phyloP scores from a whole-genome alignment of 2,329 filamentous ascomycete species.

The Aspergillus ustus region DNA sequence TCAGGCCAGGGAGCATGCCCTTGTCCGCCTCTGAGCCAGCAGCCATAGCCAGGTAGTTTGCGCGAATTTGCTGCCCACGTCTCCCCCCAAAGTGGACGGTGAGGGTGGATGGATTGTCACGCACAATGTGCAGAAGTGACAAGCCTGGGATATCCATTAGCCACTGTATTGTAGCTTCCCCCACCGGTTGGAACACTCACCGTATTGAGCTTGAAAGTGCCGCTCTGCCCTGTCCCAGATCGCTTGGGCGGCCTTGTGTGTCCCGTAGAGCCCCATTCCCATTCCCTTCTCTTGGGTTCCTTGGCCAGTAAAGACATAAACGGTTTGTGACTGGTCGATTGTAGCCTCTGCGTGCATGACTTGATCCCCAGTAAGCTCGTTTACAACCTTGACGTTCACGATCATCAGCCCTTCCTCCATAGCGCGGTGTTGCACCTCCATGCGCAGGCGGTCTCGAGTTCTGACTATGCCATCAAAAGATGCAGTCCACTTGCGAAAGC shows the following conservation, averaged over 20 bases:
- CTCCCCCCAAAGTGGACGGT: conserved; percentile 95
- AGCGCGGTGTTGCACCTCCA: conserved; percentile 8
- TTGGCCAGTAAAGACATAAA: conserved; percentile 96
- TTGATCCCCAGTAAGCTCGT: not conserved
- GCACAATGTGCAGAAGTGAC: conserved; percentile 94
- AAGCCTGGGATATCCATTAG: conserved; percentile 52
- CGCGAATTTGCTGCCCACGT: conserved; percentile 89
- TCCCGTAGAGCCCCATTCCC: conserved; percentile 96
- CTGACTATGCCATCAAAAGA: conserved; percentile 8
- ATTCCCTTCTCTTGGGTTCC: conserved; percentile 97
- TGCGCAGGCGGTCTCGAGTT: not conserved
- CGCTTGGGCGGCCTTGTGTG: conserved; percentile 88
- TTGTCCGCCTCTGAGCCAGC: conserved; percentile 77
- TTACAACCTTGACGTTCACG: not conserved
- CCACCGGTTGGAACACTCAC: conserved; percentile 36
- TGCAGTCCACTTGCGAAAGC: not conserved
- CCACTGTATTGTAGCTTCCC: too few species aligned
- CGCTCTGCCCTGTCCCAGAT: conserved; percentile 96
- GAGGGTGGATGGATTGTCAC: conserved; percentile 96
- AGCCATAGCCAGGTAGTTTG: conserved; percentile 94
- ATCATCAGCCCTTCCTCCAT: conserved; percentile 12
- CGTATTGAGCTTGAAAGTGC: conserved; percentile 96
- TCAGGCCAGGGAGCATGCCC: conserved; percentile 96
- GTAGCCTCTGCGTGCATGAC: conserved; percentile 62
- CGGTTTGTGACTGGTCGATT: conserved; percentile 89